Conservation (phyloP, 352 stramenopile genomes). For the Phytophthora rubi region DNA sequence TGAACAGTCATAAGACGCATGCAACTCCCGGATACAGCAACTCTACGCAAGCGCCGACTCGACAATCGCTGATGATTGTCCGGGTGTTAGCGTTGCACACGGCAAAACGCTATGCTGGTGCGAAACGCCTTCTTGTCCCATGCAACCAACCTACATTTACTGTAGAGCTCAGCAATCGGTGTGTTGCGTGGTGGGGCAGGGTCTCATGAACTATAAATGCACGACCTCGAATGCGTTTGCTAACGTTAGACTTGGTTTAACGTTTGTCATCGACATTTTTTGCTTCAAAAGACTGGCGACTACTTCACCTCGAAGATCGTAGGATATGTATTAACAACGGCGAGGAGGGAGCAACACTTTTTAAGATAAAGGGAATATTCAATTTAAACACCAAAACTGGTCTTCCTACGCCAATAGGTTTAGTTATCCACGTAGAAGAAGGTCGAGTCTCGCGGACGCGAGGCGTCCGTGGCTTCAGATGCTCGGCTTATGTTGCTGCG, state of each 20-base stretch:
- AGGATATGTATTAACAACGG: not conserved
- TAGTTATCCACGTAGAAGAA: slow-evolving; percentile 80
- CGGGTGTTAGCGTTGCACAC: slow-evolving; percentile 8
- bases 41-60: not conserved
- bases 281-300: not conserved
- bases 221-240: not conserved
- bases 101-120: not conserved
- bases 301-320: not conserved
- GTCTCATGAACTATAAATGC: slow-evolving; percentile 12
- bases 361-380: not conserved
- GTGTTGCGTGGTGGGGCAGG: not conserved
- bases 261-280: slow-evolving; percentile 8
- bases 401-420: slow-evolving; percentile 1
- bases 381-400: slow-evolving; percentile 22
- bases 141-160: not conserved
- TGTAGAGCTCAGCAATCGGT: slow-evolving; percentile 14
- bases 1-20: not conserved
- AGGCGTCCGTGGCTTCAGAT: slow-evolving; percentile 43
- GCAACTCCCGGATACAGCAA: not conserved
- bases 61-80: slow-evolving; percentile 8
- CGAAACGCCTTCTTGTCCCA: slow-evolving; percentile 27
- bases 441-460: slow-evolving; percentile 69
- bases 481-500: slow-evolving; percentile 53
- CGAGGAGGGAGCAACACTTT: no score
- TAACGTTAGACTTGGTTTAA: not conserved